Percentiles rank a stretch among this genome's conserved stretches.
Conservation (phyloP, 805 yeast species). For the Metschnikowia rubicola region DNA sequence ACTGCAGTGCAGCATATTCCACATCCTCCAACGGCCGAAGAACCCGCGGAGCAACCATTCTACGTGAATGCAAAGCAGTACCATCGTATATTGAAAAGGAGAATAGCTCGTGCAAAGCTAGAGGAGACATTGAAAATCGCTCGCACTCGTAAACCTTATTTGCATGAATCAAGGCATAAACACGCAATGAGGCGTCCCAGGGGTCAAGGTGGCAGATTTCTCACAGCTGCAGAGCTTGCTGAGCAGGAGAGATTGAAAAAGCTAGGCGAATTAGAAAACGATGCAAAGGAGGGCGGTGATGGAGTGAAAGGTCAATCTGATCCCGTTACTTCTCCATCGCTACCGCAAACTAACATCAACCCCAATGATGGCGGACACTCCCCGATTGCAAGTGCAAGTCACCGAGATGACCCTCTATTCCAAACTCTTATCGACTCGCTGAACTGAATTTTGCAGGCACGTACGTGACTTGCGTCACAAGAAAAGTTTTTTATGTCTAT, state of each 20-base stretch:
- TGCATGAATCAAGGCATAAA: constrained; percentile 95
- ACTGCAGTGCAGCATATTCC: constrained; percentile 10
- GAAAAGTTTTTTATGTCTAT: background rate
- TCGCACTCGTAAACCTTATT: constrained; percentile 86
- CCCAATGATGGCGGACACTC: background rate
- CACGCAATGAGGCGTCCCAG: constrained; percentile 99
- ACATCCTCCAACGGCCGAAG: constrained; percentile 9
- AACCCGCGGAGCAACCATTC: constrained; percentile 75
- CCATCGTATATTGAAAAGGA: constrained; percentile 86
- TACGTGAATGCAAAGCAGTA: constrained; percentile 98
- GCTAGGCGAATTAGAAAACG: constrained; percentile 29
- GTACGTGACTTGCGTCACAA: background rate
- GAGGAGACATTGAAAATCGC: constrained; percentile 87
- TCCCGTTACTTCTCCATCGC: constrained; percentile 1
- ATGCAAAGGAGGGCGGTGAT: constrained; percentile 6
- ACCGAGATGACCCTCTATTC: constrained; percentile 3
- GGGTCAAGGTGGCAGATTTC: constrained; percentile 96
- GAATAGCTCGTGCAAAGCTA: constrained; percentile 88
- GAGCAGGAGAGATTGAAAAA: constrained; percentile 42
- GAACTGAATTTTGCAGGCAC: background rate
- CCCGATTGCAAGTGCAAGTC: background rate
- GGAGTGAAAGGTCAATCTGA: constrained; percentile 2
- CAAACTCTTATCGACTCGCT: constrained; percentile 6
- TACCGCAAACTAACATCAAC: background rate
- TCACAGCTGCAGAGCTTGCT: constrained; percentile 78